phyloP scores from a whole-genome alignment of 805 yeast genomes.

The Lachancea fermentati region DNA sequence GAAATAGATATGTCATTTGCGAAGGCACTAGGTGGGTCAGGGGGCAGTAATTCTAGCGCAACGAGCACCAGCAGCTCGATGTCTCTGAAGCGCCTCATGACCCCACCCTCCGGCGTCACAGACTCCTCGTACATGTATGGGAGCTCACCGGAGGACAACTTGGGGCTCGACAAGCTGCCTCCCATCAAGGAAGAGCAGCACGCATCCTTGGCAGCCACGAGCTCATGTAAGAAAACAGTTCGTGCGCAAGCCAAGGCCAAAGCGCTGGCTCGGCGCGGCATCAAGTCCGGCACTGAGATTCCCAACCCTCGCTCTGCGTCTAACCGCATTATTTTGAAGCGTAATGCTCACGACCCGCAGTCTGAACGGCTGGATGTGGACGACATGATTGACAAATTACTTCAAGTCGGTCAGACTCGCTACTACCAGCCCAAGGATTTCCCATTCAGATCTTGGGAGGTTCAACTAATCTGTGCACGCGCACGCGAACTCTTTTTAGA shows the following conservation, averaged over 20 bases:
- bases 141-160: slow-evolving; percentile 10
- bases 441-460: slow-evolving; percentile 46
- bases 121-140: slow-evolving; percentile 8
- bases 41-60: slow-evolving; percentile 12
- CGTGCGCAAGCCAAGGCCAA: neutral
- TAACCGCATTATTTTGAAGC: slow-evolving; percentile 22
- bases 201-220: slow-evolving; percentile 7
- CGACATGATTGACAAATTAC: slow-evolving; percentile 53
- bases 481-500: slow-evolving; percentile 54
- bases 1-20: slow-evolving; percentile 34
- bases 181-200: slow-evolving; percentile 12
- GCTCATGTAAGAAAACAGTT: slow-evolving; percentile 1
- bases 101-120: slow-evolving; percentile 8
- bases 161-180: slow-evolving; percentile 6
- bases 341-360: slow-evolving; percentile 27
- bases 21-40: slow-evolving; percentile 18
- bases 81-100: neutral
- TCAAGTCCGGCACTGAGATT: slow-evolving; percentile 8
- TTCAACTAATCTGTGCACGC: slow-evolving; percentile 50
- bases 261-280: slow-evolving; percentile 2
- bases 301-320: slow-evolving; percentile 16
- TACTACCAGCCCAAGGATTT: slow-evolving; percentile 41
- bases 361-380: slow-evolving; percentile 47
- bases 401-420: slow-evolving; percentile 45
- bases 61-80: slow-evolving; percentile 4